Base-by-base conservation (phyloP, 139 green algal species). In the Chlamydomonas applanata region DNA sequence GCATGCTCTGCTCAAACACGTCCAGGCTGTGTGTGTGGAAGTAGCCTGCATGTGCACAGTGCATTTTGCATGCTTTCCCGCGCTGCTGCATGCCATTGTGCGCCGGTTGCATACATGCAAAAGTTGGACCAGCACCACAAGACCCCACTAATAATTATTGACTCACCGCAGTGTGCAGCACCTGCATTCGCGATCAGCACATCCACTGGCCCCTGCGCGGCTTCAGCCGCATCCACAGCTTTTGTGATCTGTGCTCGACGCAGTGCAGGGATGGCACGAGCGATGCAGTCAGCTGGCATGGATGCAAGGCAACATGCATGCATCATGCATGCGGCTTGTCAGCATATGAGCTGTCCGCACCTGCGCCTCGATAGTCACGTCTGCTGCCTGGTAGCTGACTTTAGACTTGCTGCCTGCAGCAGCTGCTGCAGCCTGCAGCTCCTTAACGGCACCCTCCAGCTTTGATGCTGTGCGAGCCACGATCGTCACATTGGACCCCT, bases 151-250 rank as follows among this genome's bases (percentile, higher is more conserved):
- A n/a, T n/a, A n/a, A n/a, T n/a, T n/a, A n/a, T n/a, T n/a, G n/a
- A n/a, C 52, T 65, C 63, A 88, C 89, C 86, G 57, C 82, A 85
- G 17, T 82, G 44, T 16, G 83, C 81, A 9, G 77, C 30, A 1
- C 92, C 92, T 11, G 92, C 92, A 65, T 88, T 91, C 77, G 83
- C 90, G 0, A 95, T 72, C 22, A 94, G 52, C 0, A 95, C 67
- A 27, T 94, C 85, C 1, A 95, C 69, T 0, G 85, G 86, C 0
- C 92, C 92, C 13, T 72, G 46, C 1, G 65, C 65, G 2, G 33
- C 70, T 14, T 86, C 54, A 1, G 74, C 74, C 57, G 65, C 53
- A 34, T 35, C 60, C 16, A 74, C 19, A 1, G 53, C 44, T 19
- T 30, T 27, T 35, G 44, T 33, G 40, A 77, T 52, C 60, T 71